phyloP scores from a whole-genome alignment of 257 asterid species.

The Capsicum baccatum region DNA sequence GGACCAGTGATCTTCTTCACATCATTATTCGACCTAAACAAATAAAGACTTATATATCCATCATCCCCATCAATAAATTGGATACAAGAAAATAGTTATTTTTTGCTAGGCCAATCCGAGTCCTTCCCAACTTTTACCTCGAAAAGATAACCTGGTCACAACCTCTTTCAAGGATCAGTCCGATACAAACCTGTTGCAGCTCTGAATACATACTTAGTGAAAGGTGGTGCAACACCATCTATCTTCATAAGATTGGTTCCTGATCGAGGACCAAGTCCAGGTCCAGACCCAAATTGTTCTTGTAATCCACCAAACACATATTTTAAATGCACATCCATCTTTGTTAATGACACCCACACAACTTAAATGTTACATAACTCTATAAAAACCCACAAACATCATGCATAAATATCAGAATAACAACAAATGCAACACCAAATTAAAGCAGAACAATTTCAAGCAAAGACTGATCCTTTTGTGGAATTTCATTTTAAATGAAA shows the following conservation, averaged over 20 bases:
- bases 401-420: neutral
- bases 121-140: conserved; percentile 56
- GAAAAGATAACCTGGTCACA: conserved; percentile 54
- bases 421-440: neutral
- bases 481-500: too few species aligned
- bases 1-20: conserved; percentile 51
- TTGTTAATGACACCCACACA: neutral
- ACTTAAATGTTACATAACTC: conserved; percentile 33
- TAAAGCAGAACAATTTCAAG: neutral
- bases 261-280: conserved; percentile 64
- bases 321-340: conserved; percentile 59
- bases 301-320: conserved; percentile 51
- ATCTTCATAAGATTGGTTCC: conserved; percentile 56
- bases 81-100: conserved; percentile 55
- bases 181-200: conserved; percentile 62
- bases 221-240: conserved; percentile 45
- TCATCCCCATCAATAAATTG: conserved; percentile 65
- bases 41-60: conserved; percentile 57
- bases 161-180: conserved; percentile 64
- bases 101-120: conserved; percentile 50
- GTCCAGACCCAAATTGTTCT: conserved; percentile 65
- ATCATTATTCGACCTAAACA: conserved; percentile 57
- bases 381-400: neutral
- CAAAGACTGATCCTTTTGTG: too few species aligned
- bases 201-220: conserved; percentile 48